These are phyloP conservation scores for Mycena latifolia DNA, from an alignment of 768 basidiomycete species.

Conservation along the genomic window DNA sequence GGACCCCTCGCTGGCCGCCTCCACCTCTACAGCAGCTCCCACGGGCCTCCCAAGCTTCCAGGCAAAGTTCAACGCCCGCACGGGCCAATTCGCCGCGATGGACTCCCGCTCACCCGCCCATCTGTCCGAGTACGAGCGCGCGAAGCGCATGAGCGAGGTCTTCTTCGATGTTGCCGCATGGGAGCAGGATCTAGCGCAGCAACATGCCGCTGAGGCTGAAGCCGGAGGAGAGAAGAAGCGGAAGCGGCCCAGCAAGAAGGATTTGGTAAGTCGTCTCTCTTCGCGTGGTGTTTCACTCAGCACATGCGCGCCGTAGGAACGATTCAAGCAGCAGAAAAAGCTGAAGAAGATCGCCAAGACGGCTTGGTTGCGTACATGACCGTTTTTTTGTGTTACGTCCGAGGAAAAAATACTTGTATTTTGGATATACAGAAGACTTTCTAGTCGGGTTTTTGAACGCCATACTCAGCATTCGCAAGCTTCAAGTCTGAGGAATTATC, in stretches of 20 bases:
- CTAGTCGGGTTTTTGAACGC: no score
- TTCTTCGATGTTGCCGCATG: slow-evolving; percentile 89
- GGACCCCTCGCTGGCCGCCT: slow-evolving; percentile 75
- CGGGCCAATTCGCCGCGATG: slow-evolving; percentile 76
- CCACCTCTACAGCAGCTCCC: slow-evolving; percentile 48
- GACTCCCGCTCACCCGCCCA: slow-evolving; percentile 82
- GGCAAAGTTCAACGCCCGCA: slow-evolving; percentile 87
- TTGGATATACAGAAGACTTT: background rate
- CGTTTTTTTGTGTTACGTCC: slow-evolving; percentile 13
- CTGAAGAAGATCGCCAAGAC: slow-evolving; percentile 90
- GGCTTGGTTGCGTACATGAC: slow-evolving; percentile 83
- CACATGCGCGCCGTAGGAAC: slow-evolving; percentile 63
- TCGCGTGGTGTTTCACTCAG: slow-evolving; percentile 13
- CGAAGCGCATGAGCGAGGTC: slow-evolving; percentile 88
- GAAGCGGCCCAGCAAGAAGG: slow-evolving; percentile 85
- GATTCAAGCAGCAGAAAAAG: slow-evolving; percentile 86
- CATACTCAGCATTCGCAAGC: no score
- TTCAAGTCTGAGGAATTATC: no score
- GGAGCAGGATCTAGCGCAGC: slow-evolving; percentile 75
- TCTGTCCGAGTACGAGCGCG: slow-evolving; percentile 84
- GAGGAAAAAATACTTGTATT: slow-evolving; percentile 19
- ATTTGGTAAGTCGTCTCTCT: slow-evolving; percentile 68
- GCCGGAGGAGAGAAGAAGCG: slow-evolving; percentile 73
- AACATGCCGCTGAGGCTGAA: slow-evolving; percentile 56
- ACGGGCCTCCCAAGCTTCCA: slow-evolving; percentile 59